Percentiles rank a stretch among this genome's conserved stretches.
phyloP scores from a whole-genome alignment of 192 early-diverging fungal species.

The Spizellomyces sp. region DNA sequence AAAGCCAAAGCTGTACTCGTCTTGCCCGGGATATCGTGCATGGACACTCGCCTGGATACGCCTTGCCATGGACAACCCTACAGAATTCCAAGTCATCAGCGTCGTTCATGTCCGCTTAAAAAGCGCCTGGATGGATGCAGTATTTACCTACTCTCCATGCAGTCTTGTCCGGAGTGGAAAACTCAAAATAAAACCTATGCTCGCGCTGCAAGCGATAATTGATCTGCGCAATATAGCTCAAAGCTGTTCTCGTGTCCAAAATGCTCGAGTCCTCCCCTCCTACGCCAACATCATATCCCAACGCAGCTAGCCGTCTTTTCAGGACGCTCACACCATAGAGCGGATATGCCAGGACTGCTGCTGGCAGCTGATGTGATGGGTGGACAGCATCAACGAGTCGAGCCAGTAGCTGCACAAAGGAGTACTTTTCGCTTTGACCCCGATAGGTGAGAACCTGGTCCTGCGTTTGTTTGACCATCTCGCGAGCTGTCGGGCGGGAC shows the following conservation, averaged over 20 bases:
- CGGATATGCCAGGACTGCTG: constrained; percentile 48
- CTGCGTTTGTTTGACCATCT: constrained; percentile 41
- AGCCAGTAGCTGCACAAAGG: constrained; percentile 44
- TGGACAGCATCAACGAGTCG: constrained; percentile 50
- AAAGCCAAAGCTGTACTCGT: constrained; percentile 50
- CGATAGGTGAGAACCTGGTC: constrained; percentile 24
- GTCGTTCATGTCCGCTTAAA: no score
- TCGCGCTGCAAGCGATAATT: constrained; percentile 38
- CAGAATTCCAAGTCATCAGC: no score
- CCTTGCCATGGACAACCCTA: neutral
- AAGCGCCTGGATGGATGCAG: no score
- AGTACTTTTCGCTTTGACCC: constrained; percentile 16
- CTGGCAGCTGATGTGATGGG: constrained; percentile 52
- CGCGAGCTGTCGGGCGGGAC: constrained; percentile 22
- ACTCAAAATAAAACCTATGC: constrained; percentile 52
- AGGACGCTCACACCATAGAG: constrained; percentile 40
- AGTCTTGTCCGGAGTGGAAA: constrained; percentile 42
- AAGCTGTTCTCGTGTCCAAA: constrained; percentile 39
- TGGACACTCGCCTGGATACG: constrained; percentile 22
- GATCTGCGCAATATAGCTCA: constrained; percentile 44
- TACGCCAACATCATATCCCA: constrained; percentile 42
- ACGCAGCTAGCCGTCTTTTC: constrained; percentile 37
- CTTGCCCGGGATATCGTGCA: constrained; percentile 41
- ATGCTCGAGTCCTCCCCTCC: constrained; percentile 35
- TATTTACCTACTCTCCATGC: constrained; percentile 47